Conservation (phyloP, 2,329 filamentous ascomycete species). For the Claviceps sorghi region DNA sequence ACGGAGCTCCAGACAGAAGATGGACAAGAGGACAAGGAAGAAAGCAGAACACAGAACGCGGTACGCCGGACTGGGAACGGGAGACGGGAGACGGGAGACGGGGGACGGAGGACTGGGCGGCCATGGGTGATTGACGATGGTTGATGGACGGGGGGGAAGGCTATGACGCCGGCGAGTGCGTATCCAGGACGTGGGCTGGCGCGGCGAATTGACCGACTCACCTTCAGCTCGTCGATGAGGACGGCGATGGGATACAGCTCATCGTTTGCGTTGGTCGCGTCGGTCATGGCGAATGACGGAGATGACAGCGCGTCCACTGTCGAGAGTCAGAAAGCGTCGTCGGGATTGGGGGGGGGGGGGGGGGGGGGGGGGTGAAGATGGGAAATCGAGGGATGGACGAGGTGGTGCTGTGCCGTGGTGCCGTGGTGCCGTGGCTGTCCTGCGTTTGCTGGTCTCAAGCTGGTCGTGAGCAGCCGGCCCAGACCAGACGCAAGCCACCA, state of each 20-base stretch:
- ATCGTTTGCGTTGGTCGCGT: constrained; percentile 81
- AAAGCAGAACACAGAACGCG: neutral
- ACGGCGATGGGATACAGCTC: constrained; percentile 99
- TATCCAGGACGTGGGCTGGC: neutral
- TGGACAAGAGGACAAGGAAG: neutral
- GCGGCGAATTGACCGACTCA: constrained; percentile 27
- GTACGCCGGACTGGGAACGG: neutral
- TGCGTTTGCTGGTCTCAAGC: neutral
- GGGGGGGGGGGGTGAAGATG: constrained; percentile 3
- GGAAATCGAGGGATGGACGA: constrained; percentile 4
- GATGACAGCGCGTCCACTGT: constrained; percentile 18
- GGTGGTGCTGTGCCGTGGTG: neutral
- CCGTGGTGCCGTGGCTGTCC: neutral
- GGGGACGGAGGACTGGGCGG: constrained; percentile 6
- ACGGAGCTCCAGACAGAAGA: constrained; percentile 8
- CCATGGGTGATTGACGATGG: neutral
- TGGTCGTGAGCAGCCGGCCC: neutral
- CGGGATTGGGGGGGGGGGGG: constrained; percentile 2
- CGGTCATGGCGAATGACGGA: constrained; percentile 55
- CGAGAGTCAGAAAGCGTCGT: constrained; percentile 4
- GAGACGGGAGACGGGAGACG: too few relatives aligned
- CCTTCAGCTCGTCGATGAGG: constrained; percentile 98
- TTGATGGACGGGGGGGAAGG: constrained; percentile 3
- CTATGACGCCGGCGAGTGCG: neutral
- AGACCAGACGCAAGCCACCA: neutral